Percentiles rank a stretch among this genome's conserved stretches.
These are phyloP conservation scores for Intubia oerlemansii DNA, from an alignment of 2,329 filamentous ascomycete genomes.

Conservation along the genomic window DNA sequence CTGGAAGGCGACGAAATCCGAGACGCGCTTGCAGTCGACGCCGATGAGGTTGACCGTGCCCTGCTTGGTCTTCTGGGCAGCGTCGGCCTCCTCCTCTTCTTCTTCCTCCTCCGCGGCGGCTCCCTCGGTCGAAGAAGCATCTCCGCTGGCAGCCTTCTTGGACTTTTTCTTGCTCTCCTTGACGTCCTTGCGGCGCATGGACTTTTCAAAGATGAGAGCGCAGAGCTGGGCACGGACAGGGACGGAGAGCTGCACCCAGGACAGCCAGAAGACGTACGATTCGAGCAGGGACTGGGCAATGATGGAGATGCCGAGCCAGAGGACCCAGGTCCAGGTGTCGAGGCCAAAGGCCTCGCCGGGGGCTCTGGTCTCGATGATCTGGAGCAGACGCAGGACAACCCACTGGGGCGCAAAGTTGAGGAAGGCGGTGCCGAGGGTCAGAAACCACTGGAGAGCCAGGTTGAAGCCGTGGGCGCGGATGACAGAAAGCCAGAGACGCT, in stretches of 20 bases:
- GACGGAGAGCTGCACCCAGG: slow-evolving; percentile 38
- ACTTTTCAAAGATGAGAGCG: slow-evolving; percentile 55
- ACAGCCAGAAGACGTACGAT: slow-evolving; percentile 44
- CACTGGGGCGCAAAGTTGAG: slow-evolving; percentile 52
- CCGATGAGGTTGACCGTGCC: slow-evolving; percentile 59
- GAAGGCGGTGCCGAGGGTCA: slow-evolving; percentile 31
- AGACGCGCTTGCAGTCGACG: slow-evolving; percentile 49
- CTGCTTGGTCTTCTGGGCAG: slow-evolving; percentile 34
- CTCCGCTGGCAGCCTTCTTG: slow-evolving; percentile 13
- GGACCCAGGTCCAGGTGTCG: slow-evolving; percentile 46
- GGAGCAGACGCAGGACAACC: slow-evolving; percentile 43
- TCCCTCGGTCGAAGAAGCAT: slow-evolving; percentile 8
- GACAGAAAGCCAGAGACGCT: slow-evolving; percentile 38
- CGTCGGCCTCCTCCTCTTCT: slow-evolving; percentile 24
- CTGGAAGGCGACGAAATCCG: slow-evolving; percentile 46
- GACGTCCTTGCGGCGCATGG: slow-evolving; percentile 56
- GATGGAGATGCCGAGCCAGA: slow-evolving; percentile 38
- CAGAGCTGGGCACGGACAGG: slow-evolving; percentile 50
- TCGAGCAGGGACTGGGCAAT: slow-evolving; percentile 39
- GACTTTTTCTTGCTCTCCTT: slow-evolving; percentile 35
- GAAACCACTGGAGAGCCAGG: slow-evolving; percentile 34
- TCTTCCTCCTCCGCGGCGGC: slow-evolving; percentile 15
- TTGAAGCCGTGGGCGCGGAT: slow-evolving; percentile 31
- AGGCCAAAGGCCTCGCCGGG: slow-evolving; percentile 22
- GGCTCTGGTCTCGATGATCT: slow-evolving; percentile 35